Percentiles rank a stretch among this genome's conserved stretches.
These are phyloP conservation scores for Colletotrichum tabaci DNA, from an alignment of 2,329 filamentous ascomycete species.

Conservation along the genomic window DNA sequence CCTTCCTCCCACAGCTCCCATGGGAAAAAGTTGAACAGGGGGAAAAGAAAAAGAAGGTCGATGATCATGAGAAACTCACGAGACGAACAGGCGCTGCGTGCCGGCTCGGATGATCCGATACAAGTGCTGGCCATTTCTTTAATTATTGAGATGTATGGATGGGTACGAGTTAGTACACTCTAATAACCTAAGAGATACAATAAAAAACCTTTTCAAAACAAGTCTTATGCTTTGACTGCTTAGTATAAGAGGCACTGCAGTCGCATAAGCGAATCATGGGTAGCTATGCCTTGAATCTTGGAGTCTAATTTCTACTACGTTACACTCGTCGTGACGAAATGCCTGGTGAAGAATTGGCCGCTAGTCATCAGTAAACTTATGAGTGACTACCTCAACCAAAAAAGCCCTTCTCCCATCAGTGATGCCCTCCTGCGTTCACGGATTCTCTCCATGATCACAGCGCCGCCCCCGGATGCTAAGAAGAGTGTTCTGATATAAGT, in stretches of 20 bases:
- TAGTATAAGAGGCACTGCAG: no score
- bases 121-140: constrained; percentile 39
- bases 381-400: no score
- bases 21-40: not conserved
- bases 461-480: no score
- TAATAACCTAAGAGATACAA: constrained; percentile 25
- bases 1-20: not conserved
- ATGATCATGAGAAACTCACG: constrained; percentile 30
- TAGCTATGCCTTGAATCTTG: no score
- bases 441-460: no score
- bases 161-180: constrained; percentile 23
- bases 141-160: constrained; percentile 32
- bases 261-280: fast-evolving
- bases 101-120: constrained; percentile 40
- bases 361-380: no score
- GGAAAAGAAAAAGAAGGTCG: not conserved
- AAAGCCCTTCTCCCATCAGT: no score
- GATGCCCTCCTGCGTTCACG: no score
- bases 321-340: no score
- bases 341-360: no score
- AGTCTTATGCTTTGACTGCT: not conserved
- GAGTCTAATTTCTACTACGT: no score
- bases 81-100: constrained; percentile 34
- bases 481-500: no score
- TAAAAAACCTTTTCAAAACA: constrained; percentile 12